A percentile compares a stretch with the other conserved stretches of the same genome.
Evolutionary conservation across 306 rosid genomes (phyloP).

Genomic region (Abrus pulchellus): DNA sequence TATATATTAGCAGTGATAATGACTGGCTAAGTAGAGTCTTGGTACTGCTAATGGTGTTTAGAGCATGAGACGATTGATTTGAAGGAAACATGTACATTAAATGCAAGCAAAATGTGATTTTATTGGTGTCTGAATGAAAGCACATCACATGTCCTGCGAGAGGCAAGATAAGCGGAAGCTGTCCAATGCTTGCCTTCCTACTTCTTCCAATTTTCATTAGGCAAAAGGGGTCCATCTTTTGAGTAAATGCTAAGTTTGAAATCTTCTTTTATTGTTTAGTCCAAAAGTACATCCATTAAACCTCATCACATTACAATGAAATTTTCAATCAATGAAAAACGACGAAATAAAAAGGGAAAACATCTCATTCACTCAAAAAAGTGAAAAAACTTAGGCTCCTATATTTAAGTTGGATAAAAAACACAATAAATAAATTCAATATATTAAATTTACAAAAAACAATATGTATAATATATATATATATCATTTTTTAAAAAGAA

Average conservation of each 20-base stretch:
- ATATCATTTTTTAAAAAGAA: no score
- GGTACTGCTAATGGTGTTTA: background rate
- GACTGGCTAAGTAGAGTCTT: background rate
- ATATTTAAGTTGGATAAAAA: no score
- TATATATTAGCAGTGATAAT: no score
- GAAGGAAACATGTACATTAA: background rate
- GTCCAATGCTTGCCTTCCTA: slow-evolving; percentile 37
- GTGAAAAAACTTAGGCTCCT: no score
- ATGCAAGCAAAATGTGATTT: background rate
- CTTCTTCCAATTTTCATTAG: slow-evolving; percentile 2
- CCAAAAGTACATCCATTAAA: background rate
- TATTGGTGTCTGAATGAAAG: slow-evolving; percentile 12
- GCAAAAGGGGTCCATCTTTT: background rate
- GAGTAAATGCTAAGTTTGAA: background rate
- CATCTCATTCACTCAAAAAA: background rate
- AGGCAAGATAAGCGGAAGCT: slow-evolving; percentile 48
- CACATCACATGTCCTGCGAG: slow-evolving; percentile 11
- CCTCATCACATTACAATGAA: background rate
- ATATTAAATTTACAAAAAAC: no score
- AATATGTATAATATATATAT: no score
- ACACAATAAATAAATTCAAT: no score
- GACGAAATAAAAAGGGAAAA: background rate
- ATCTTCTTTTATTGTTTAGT: background rate
- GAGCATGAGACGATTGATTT: slow-evolving; percentile 1
- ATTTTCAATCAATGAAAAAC: background rate